Base-by-base conservation (phyloP, 164 flowering plant species). In the Kalanchoe fedtschenkoi region DNA sequence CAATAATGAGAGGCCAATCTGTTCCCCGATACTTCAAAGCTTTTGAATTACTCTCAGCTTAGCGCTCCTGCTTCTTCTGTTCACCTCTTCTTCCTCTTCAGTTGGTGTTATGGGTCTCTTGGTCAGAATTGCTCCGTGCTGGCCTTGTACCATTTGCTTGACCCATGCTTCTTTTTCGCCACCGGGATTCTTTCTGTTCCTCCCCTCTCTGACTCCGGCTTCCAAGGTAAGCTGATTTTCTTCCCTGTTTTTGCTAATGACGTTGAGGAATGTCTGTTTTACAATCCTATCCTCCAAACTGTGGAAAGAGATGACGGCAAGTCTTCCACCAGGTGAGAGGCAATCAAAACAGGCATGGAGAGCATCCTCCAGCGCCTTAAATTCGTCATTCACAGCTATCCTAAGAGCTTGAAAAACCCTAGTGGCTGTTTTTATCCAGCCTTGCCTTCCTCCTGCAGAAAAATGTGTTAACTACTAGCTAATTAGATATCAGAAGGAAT, bases 271-370 rank as follows among this genome's bases (percentile, higher is more conserved):
- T 6, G 97, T 78, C 66, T 87, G 85, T 68, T 91, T 95, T 67
- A 91, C 99, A 26, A 95, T 87, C 71, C 99, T 85, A 80, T 95
- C 99, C 74, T 95, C 99, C 76, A 95, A 75, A 72, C 99, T 95
- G 69, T 91, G 97, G 71, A 95, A 91, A 30, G 97, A 84, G 61
- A 95, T 88, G 62, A 91, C 93, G 11, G 96, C 97, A 35, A 95
- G 95, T 77, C 99, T 77, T 39, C 97, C 93, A 5, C 95, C 90
- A 42, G 83, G 78, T 15, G 90, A 80, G 62, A 95, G 96, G 69
- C 85, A 87, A 34, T 86, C 89, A 58, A 85, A 95, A 69, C 84
- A 80, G 59, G 81, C 72, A 70, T 74, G 56, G 6, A 95, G 80
- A n/a, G 99, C 71, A 67, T 79, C 79, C 62, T 87, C 76, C 62